Percentiles rank a stretch among this genome's conserved stretches.
Conservation (phyloP, 2,329 filamentous ascomycete genomes). For the Phyllosticta citribraziliensis region DNA sequence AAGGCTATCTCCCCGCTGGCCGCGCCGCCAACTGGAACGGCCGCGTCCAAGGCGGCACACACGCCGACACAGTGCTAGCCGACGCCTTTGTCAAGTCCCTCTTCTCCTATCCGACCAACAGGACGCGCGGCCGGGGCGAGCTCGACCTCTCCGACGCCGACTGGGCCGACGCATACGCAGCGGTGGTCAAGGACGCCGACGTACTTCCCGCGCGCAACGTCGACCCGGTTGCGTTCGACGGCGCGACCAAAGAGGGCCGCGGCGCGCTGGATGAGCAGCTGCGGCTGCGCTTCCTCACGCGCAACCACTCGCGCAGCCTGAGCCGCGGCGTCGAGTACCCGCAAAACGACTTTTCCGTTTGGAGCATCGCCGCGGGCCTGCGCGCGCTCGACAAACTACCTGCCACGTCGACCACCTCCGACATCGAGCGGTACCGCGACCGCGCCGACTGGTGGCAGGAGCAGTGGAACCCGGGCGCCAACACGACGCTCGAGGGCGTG, state of each 20-base stretch:
- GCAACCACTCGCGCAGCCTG: constrained; percentile 24
- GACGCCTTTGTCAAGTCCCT: constrained; percentile 61
- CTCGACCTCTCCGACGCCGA: constrained; percentile 14
- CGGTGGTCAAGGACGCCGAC: constrained; percentile 24
- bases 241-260: constrained; percentile 33
- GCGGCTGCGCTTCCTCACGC: constrained; percentile 32
- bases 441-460: constrained; percentile 34
- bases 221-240: constrained; percentile 19
- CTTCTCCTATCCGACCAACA: not conserved
- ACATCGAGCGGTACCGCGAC: constrained; percentile 23
- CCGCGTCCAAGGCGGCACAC: constrained; percentile 49
- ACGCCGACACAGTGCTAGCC: constrained; percentile 59
- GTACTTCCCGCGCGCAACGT: constrained; percentile 18
- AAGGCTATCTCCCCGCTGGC: constrained; percentile 27
- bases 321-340: constrained; percentile 28
- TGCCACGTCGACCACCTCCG: not conserved
- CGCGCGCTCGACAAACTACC: constrained; percentile 13
- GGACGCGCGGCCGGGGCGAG: constrained; percentile 23
- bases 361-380: constrained; percentile 29
- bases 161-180: constrained; percentile 20
- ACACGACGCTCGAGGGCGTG: constrained; percentile 14
- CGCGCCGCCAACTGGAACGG: constrained; percentile 27
- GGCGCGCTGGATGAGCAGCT: constrained; percentile 35
- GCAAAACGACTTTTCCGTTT: constrained; percentile 43
- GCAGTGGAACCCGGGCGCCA: constrained; percentile 30